phyloP scores from a whole-genome alignment of 352 stramenopile species.

The Pythium sp. region DNA sequence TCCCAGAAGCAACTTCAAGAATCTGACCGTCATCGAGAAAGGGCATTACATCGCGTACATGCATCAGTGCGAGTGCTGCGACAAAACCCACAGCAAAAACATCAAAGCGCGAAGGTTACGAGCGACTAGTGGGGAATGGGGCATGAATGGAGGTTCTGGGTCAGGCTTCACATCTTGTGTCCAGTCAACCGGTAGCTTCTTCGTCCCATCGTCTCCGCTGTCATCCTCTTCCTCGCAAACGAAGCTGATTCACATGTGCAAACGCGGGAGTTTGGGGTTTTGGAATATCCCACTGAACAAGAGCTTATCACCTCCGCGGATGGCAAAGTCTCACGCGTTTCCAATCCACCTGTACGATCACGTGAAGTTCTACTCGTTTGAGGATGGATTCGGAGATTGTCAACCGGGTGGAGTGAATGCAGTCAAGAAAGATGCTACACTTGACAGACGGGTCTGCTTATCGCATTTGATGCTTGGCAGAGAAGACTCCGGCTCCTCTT shows the following conservation, averaged over 20 bases:
- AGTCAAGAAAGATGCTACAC: not conserved
- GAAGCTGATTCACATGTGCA: constrained; percentile 54
- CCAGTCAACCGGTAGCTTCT: constrained; percentile 22
- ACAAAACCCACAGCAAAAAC: not conserved
- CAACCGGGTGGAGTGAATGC: not conserved
- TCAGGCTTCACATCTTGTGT: constrained; percentile 55
- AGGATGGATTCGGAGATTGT: constrained; percentile 23
- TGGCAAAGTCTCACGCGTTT: constrained; percentile 14
- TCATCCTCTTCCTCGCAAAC: constrained; percentile 14
- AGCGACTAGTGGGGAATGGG: not conserved
- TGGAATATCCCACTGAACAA: constrained; percentile 42
- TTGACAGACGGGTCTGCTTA: constrained; percentile 18
- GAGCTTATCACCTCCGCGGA: constrained; percentile 23
- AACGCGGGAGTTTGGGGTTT: constrained; percentile 44
- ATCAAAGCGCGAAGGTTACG: not conserved
- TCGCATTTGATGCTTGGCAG: constrained; percentile 49
- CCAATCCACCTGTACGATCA: constrained; percentile 23
- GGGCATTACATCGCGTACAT: constrained; percentile 50
- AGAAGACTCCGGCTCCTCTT: constrained; percentile 32
- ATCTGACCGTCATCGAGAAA: constrained; percentile 45
- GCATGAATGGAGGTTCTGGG: not conserved
- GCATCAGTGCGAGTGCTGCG: constrained; percentile 58
- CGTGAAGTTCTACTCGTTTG: constrained; percentile 29
- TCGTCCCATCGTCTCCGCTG: constrained; percentile 14
- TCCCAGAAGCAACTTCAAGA: constrained; percentile 69